phyloP scores from a whole-genome alignment of 2,329 filamentous ascomycete genomes.

The Colletotrichum navitas region DNA sequence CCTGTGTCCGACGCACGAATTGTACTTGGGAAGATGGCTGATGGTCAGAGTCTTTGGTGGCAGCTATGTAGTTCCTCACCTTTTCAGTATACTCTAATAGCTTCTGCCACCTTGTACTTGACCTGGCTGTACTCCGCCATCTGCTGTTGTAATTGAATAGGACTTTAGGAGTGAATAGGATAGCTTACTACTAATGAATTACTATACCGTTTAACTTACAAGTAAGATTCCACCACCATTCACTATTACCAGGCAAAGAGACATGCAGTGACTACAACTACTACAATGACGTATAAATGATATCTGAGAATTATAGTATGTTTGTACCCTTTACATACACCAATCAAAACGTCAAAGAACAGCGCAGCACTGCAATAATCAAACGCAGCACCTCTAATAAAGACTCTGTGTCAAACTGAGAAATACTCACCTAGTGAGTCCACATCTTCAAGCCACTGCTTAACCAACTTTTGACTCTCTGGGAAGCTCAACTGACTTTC shows the following conservation, averaged over 20 bases:
- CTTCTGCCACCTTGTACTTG: too few species aligned
- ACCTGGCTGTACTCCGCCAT: too few species aligned
- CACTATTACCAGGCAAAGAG: neutral
- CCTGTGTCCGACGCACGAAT: too few species aligned
- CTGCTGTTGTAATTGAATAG: neutral
- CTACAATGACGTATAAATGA: neutral
- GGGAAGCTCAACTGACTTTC: neutral
- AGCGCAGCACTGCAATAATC: accelerated
- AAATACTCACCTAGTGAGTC: too few species aligned
- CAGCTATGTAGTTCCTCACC: too few species aligned
- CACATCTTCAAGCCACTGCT: accelerated
- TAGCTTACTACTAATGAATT: neutral
- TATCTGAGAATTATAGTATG: accelerated
- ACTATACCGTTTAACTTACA: accelerated
- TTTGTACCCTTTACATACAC: neutral
- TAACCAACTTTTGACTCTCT: neutral
- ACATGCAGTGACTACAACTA: neutral
- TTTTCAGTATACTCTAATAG: too few species aligned
- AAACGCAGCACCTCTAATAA: neutral
- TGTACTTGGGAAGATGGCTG: too few species aligned
- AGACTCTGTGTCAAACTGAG: too few species aligned
- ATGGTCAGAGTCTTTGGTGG: too few species aligned
- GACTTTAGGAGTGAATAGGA: accelerated
- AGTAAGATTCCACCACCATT: neutral
- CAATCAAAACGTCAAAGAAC: neutral